phyloP scores from a whole-genome alignment of 371 early-diverging fungal genomes.

The Basidiobolus heterosporus region DNA sequence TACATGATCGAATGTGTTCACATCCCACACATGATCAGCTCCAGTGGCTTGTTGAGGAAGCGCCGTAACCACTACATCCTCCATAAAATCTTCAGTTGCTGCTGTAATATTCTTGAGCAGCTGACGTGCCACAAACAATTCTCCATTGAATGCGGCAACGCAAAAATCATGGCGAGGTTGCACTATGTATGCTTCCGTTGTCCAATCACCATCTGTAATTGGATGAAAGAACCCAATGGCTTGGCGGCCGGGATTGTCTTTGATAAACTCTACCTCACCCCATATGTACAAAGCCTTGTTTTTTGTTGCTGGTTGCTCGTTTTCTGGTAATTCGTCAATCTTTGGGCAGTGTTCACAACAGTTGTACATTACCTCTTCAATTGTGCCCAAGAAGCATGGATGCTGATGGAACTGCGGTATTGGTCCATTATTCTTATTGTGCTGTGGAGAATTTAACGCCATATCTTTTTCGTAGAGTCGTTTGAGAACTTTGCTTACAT shows the following conservation, averaged over 20 bases:
- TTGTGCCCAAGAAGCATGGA: slow-evolving; percentile 13
- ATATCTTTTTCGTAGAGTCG: slow-evolving; percentile 9
- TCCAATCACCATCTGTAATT: slow-evolving; percentile 15
- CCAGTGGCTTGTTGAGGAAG: too few relatives aligned
- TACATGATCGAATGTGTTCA: slow-evolving; percentile 9
- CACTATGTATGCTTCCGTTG: slow-evolving; percentile 11
- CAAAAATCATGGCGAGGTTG: slow-evolving; percentile 4
- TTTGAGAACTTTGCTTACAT: slow-evolving; percentile 3
- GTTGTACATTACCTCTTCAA: slow-evolving; percentile 11
- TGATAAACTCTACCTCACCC: slow-evolving; percentile 11
- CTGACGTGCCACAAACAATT: background rate
- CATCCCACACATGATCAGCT: background rate
- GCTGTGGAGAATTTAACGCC: slow-evolving; percentile 8
- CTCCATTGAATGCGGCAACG: slow-evolving; percentile 6
- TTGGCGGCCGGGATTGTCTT: slow-evolving; percentile 15
- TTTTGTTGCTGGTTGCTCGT: background rate
- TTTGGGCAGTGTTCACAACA: slow-evolving; percentile 13
- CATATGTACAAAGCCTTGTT: slow-evolving; percentile 6
- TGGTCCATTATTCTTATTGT: background rate
- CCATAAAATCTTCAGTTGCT: background rate
- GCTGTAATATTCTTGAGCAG: background rate
- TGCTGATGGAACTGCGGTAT: slow-evolving; percentile 9
- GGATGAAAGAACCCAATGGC: slow-evolving; percentile 13
- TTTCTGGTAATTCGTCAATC: slow-evolving; percentile 2
- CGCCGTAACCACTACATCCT: background rate